Evolutionary conservation across 2,329 filamentous ascomycete species (phyloP).

Genomic region (Polytolypa hystricis): DNA sequence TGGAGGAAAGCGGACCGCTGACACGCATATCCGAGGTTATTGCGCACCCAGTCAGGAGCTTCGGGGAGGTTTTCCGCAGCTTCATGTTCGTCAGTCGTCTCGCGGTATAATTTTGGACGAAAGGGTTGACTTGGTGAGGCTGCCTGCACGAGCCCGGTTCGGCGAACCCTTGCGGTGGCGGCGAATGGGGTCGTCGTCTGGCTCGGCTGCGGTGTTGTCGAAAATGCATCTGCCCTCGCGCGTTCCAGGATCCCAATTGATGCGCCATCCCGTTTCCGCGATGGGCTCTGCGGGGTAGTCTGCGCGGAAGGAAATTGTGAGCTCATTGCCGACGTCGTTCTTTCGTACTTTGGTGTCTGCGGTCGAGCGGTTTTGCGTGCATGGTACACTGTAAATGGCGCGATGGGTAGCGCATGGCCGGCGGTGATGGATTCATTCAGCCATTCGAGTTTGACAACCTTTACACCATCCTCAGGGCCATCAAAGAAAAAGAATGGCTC

Average conservation of each 20-base stretch:
- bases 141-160: conserved; percentile 8
- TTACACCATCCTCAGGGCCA: conserved; percentile 13
- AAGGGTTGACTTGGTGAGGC: conserved; percentile 15
- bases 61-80: conserved; percentile 46
- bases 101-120: conserved; percentile 45
- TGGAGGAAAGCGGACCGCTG: conserved; percentile 61
- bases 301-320: conserved; percentile 2
- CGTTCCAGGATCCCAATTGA: conserved; percentile 38
- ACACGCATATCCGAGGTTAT: conserved; percentile 63
- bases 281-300: conserved; percentile 5
- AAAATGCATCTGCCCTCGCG: conserved; percentile 39
- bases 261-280: conserved; percentile 8
- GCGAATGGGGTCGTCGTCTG: too few relatives aligned
- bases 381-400: conserved; percentile 42
- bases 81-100: conserved; percentile 72
- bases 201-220: conserved; percentile 7
- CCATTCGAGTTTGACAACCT: conserved; percentile 46
- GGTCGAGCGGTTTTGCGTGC: conserved; percentile 20
- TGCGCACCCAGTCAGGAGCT: conserved; percentile 57
- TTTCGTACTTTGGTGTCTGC: conserved; percentile 2
- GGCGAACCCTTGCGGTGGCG: conserved; percentile 2
- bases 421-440: conserved; percentile 37
- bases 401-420: conserved; percentile 34
- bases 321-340: conserved; percentile 7
- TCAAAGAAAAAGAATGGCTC: not conserved